Base-by-base conservation (phyloP, 2,329 filamentous ascomycete species). In the Sporothrix brunneoviolacea region DNA sequence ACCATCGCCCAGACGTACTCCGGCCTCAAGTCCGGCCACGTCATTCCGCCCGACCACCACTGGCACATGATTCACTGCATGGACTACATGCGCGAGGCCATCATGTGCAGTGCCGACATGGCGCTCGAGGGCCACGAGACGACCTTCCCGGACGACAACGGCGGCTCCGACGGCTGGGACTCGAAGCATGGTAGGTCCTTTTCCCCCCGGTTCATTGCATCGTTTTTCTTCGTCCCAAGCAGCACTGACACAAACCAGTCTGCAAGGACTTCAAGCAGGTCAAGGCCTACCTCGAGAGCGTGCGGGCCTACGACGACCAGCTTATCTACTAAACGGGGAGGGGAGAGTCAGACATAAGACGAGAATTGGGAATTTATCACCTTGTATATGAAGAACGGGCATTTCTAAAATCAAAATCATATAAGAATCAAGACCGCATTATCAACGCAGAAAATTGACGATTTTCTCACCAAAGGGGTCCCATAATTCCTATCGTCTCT, bases 1-100 rank as follows among this genome's bases (percentile, higher is more conserved):
- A 66, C 69, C 54, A 67, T 72, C 37, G 68, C 68, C 28, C 67
- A 71, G 56, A 71, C 67, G 6, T 72, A 71, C 61, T 70, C 69
- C 0, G 69, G 68, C 19, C 60, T 72, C 42, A 66, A 62, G 41
- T 64, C 67, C 3, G 63, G 64, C 51, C 65, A 68, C 54, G 56
- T 63, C 39, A 61, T 72, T 33, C 69, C 69, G 16, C 63, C 68
- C 21, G 70, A 72, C 54, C 68, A 71, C 59, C 68, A 72, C 59
- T 71, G 68, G 67, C 71, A 74, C 60, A 70, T 74, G 64, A 68
- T 70, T 48, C 71, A 74, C 62, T 74, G 71, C 63, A 71, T 73
- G 59, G 68, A 70, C 57, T 74, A 74, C 59, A 66, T 74, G 61
- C 63, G 71, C 10, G 68, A 74, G 58, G 68, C 68, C 35, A 68